phyloP scores from a whole-genome alignment of 116 monocot species.

The Phalaenopsis hybrid region DNA sequence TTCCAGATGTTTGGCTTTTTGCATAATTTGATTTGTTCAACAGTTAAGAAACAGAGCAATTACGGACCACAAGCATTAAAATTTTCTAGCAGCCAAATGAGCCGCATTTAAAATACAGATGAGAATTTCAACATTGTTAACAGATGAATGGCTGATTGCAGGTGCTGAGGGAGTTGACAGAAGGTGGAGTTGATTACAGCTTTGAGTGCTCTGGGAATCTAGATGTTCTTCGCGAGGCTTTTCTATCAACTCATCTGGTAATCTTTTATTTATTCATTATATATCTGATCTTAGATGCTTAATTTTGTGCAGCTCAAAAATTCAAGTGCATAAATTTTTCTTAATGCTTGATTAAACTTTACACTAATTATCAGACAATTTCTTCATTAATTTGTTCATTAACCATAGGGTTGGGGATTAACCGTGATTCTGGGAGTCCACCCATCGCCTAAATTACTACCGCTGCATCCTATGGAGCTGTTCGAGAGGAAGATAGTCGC shows the following conservation, averaged over 20 bases:
- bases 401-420: slow-evolving; percentile 70
- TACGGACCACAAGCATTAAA: too few species aligned
- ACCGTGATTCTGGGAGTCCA: slow-evolving; percentile 73
- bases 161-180: slow-evolving; percentile 57
- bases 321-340: too few species aligned
- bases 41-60: too few species aligned
- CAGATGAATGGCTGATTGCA: background rate
- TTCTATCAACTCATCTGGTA: slow-evolving; percentile 80
- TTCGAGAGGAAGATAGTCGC: slow-evolving; percentile 59
- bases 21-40: too few species aligned
- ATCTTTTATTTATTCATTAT: too few species aligned
- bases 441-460: slow-evolving; percentile 46
- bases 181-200: slow-evolving; percentile 85
- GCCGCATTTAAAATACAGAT: too few species aligned
- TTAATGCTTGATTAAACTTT: too few species aligned
- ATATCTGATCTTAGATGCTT: too few species aligned
- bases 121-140: background rate
- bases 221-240: slow-evolving; percentile 69
- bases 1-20: too few species aligned
- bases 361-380: background rate
- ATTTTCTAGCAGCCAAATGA: too few species aligned
- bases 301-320: too few species aligned
- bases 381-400: background rate
- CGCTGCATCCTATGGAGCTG: slow-evolving; percentile 90
- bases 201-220: slow-evolving; percentile 79